A percentile compares a stretch with the other conserved stretches of the same genome.
These are phyloP conservation scores for Apiospora kogelbergensis DNA, from an alignment of 2,329 filamentous ascomycete species.

Conservation along the genomic window DNA sequence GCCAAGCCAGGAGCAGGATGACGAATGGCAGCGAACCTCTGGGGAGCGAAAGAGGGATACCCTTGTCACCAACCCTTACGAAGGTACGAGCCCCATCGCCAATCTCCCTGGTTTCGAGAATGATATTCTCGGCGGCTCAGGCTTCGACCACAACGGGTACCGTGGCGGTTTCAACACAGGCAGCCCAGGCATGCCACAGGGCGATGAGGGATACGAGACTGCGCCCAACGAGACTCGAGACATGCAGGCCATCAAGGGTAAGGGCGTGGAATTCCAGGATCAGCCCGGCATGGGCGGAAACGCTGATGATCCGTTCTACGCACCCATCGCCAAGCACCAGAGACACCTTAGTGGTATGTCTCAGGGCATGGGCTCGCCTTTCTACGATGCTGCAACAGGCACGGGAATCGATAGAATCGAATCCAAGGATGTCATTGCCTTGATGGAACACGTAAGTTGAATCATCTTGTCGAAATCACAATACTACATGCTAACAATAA, in stretches of 20 bases:
- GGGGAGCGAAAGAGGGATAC: conserved; percentile 66
- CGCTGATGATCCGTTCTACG: conserved; percentile 67
- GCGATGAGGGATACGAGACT: conserved; percentile 91
- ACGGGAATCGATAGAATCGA: conserved; percentile 88
- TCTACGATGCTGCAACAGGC: conserved; percentile 88
- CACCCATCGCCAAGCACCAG: conserved; percentile 47
- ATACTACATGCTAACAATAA: conserved; percentile 31
- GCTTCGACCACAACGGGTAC: conserved; percentile 38
- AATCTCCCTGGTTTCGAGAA: conserved; percentile 52
- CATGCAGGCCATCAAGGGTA: conserved; percentile 51
- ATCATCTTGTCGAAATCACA: conserved; percentile 22
- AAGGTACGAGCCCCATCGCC: conserved; percentile 62
- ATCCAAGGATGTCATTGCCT: conserved; percentile 91
- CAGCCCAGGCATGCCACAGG: conserved; percentile 61
- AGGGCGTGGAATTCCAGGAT: conserved; percentile 54
- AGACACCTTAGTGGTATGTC: conserved; percentile 86
- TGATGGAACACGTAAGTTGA: conserved; percentile 81
- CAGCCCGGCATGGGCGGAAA: conserved; percentile 51
- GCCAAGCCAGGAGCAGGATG: conserved; percentile 58
- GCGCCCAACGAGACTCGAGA: conserved; percentile 58
- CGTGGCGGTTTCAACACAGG: conserved; percentile 50
- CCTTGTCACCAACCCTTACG: conserved; percentile 66
- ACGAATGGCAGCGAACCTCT: conserved; percentile 64
- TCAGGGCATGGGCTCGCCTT: conserved; percentile 83
- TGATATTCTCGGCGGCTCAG: conserved; percentile 43